Evolutionary conservation across 2,329 filamentous ascomycete species (phyloP), one percentile per base, ranked within the genome.

Genomic region (Pyrenochaeta sp.): DNA sequence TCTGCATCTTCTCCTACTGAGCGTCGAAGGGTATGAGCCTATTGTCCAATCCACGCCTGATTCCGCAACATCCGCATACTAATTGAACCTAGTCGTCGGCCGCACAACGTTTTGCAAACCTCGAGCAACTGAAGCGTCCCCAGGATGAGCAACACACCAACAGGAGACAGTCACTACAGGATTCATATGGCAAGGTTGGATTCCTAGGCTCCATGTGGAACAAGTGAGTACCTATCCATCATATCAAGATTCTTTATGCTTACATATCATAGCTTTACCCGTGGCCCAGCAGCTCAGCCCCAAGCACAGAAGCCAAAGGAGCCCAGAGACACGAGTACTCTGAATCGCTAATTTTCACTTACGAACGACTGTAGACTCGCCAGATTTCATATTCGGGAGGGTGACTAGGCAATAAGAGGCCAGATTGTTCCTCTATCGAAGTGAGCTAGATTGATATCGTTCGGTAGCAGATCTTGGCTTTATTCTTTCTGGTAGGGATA

Each of bases 191-290:
- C 32, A 75, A 74, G 58, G 59, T 70, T 7, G 73, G 74, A 3
- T 53, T 77, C 5, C 30, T 77, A 8, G 75, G 74, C 13, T 63
- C 59, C 0, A 63, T 72, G 67, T 77, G 75, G 75, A 76, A 77
- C 51, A 76, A 71, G 75, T 74, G 61, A 47, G 44, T 9, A 15
- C 22, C 1, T 32, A 2, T 24, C 19, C 9, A 30, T 28, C 10
- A 5, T 13, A 3, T 10, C 7, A 15, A 32, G 12, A 25, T 22
- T 12, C 1, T 19, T 13, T 7, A 22, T 15, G 19, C 61, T 71
- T n/a, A 75, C 37, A 12, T 1, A 12, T 2, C 27, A 5, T n/a
- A 76, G 74, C 51, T 76, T 69, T 50, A 77, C 75, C 28, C 74
- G 74, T 34, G 74, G 75, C 13, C 63, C 70, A 49, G n/a, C 60